phyloP scores from a whole-genome alignment of 768 basidiomycete species.

The Leccinum obscurum region DNA sequence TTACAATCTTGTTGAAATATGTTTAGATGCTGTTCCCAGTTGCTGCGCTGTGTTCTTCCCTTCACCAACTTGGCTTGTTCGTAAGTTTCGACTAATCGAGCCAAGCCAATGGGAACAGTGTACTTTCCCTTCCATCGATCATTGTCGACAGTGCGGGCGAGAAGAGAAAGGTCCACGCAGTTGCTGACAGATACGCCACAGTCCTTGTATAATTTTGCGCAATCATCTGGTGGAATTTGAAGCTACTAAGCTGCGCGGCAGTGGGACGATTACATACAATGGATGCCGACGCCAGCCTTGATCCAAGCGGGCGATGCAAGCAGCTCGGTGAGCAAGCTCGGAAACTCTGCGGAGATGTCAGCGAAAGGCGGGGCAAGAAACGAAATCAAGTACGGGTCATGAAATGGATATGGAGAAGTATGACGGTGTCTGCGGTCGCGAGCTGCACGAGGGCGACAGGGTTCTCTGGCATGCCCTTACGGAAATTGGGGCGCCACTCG shows the following conservation, averaged over 20 bases:
- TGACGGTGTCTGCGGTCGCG: slow-evolving; percentile 51
- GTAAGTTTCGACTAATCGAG: slow-evolving; percentile 65
- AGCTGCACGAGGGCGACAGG: slow-evolving; percentile 76
- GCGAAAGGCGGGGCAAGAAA: background rate
- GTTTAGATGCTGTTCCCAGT: slow-evolving; percentile 62
- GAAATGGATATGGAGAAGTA: slow-evolving; percentile 63
- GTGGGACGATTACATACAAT: slow-evolving; percentile 42
- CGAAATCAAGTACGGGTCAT: slow-evolving; percentile 46
- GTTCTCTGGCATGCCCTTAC: slow-evolving; percentile 56
- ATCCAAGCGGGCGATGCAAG: slow-evolving; percentile 52
- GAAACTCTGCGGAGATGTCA: slow-evolving; percentile 46
- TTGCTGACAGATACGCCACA: slow-evolving; percentile 42
- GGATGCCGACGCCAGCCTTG: slow-evolving; percentile 78
- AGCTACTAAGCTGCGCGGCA: background rate
- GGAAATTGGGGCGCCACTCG: slow-evolving; percentile 72
- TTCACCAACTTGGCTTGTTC: slow-evolving; percentile 53
- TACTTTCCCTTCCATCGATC: slow-evolving; percentile 73
- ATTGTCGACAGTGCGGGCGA: slow-evolving; percentile 73
- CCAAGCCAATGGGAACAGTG: slow-evolving; percentile 56
- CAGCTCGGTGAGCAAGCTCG: slow-evolving; percentile 47
- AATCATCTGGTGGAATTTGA: slow-evolving; percentile 52
- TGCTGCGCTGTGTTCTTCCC: slow-evolving; percentile 59
- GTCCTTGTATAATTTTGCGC: slow-evolving; percentile 58
- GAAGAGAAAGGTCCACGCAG: slow-evolving; percentile 67
- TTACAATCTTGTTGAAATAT: slow-evolving; percentile 58